Evolutionary conservation across 768 basidiomycete genomes (phyloP).

Genomic region (Psilocybe cyanescens): DNA sequence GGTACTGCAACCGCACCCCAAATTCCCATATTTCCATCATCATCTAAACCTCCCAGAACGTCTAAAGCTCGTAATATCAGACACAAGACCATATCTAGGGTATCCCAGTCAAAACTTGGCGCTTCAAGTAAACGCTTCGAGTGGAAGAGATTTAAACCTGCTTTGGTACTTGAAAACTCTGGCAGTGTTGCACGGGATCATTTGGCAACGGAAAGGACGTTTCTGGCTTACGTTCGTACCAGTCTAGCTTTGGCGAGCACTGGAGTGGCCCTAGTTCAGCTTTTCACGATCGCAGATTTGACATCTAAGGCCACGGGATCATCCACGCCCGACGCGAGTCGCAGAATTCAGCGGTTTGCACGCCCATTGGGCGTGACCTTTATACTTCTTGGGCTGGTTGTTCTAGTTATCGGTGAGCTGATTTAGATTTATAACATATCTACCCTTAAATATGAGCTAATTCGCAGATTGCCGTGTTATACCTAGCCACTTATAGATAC

Average conservation of each 20-base stretch:
- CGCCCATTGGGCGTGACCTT: conserved; percentile 21
- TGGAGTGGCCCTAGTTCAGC: conserved; percentile 44
- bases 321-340: not conserved
- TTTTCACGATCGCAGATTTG: conserved; percentile 26
- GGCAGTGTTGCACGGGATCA: conserved; percentile 70
- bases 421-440: not conserved
- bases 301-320: conserved; percentile 9
- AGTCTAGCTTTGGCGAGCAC: conserved; percentile 61
- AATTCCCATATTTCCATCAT: too few species aligned
- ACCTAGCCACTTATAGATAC: conserved; percentile 24
- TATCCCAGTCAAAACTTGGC: not conserved
- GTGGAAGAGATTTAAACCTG: conserved; percentile 1
- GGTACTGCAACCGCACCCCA: too few species aligned
- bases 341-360: conserved; percentile 21
- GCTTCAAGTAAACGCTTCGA: not conserved
- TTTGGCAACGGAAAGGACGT: conserved; percentile 65
- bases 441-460: not conserved
- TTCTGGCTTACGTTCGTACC: conserved; percentile 65
- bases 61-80: not conserved
- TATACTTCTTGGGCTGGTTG: conserved; percentile 19
- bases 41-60: not conserved
- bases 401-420: conserved; percentile 22
- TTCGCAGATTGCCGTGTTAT: not conserved
- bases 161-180: conserved; percentile 47
- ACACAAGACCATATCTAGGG: not conserved